phyloP scores from a whole-genome alignment of 1,139 yeast species.

The Diutina ranongensis region DNA sequence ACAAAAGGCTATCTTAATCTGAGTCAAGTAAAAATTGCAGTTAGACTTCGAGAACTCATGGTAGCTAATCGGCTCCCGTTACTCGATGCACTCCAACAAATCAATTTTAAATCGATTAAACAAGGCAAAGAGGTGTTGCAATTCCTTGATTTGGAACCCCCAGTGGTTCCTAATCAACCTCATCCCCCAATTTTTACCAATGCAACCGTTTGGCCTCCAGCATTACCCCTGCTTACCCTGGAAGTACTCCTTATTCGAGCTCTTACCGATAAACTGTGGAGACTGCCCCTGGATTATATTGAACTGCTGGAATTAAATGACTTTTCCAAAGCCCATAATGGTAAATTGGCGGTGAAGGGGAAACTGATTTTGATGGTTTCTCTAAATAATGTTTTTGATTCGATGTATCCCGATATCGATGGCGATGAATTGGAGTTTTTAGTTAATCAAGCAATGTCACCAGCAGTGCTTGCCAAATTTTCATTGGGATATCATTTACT shows the following conservation, averaged over 20 bases:
- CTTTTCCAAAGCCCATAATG: conserved; percentile 1
- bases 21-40: conserved; percentile 3
- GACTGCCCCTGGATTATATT: conserved; percentile 4
- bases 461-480: not conserved
- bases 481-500: conserved; percentile 1
- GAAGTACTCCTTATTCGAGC: not conserved
- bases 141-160: not conserved
- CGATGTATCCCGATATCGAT: not conserved
- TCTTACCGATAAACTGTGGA: conserved; percentile 4
- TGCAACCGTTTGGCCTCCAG: not conserved
- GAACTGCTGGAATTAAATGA: conserved; percentile 5
- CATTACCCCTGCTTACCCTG: not conserved
- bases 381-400: not conserved
- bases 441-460: not conserved
- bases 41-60: conserved; percentile 1
- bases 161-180: not conserved
- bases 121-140: not conserved
- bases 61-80: not conserved
- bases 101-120: not conserved
- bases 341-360: conserved; percentile 2
- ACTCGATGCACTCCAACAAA: not conserved
- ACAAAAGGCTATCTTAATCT: conserved; percentile 1
- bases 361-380: not conserved
- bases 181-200: not conserved
- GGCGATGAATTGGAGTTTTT: not conserved